These are phyloP conservation scores for Geotrichum klebahnii DNA, from an alignment of 1,139 yeast species.

Conservation along the genomic window DNA sequence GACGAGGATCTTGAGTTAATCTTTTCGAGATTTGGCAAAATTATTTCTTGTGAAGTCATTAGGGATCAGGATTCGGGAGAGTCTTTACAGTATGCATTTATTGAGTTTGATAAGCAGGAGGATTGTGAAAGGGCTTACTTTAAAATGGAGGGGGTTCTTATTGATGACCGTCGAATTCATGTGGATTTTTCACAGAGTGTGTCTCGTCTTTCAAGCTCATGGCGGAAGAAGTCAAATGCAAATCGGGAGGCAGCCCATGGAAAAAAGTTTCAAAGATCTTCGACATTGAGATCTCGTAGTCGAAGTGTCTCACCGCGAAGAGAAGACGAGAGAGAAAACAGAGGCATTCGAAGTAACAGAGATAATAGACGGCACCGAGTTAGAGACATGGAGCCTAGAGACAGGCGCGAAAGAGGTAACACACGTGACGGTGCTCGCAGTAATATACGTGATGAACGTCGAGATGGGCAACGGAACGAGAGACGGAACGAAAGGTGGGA, in stretches of 20 bases:
- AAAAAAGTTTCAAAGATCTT: constrained; percentile 11
- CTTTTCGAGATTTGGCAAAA: constrained; percentile 57
- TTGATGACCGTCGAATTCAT: constrained; percentile 60
- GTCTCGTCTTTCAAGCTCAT: constrained; percentile 25
- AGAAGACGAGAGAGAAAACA: constrained; percentile 5
- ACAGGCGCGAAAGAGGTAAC: constrained; percentile 3
- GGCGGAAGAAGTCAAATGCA: constrained; percentile 26
- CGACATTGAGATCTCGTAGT: constrained; percentile 17
- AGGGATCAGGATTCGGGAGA: constrained; percentile 47
- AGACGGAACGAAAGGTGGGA: constrained; percentile 9
- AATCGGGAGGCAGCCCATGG: constrained; percentile 23
- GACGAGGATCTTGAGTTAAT: constrained; percentile 52
- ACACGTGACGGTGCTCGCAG: too few species aligned
- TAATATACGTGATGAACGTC: too few species aligned
- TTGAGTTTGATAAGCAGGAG: constrained; percentile 48
- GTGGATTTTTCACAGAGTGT: constrained; percentile 67
- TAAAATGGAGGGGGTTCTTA: constrained; percentile 56
- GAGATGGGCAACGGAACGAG: constrained; percentile 6
- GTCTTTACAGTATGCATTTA: constrained; percentile 58
- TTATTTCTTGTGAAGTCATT: constrained; percentile 50
- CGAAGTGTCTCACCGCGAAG: constrained; percentile 5
- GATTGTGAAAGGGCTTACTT: constrained; percentile 59
- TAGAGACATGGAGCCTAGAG: too few species aligned
- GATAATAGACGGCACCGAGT: not conserved
- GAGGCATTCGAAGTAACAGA: constrained; percentile 7